Evolutionary conservation across 306 rosid species (phyloP).

Genomic region (Dalbergia cochinchinensis): DNA sequence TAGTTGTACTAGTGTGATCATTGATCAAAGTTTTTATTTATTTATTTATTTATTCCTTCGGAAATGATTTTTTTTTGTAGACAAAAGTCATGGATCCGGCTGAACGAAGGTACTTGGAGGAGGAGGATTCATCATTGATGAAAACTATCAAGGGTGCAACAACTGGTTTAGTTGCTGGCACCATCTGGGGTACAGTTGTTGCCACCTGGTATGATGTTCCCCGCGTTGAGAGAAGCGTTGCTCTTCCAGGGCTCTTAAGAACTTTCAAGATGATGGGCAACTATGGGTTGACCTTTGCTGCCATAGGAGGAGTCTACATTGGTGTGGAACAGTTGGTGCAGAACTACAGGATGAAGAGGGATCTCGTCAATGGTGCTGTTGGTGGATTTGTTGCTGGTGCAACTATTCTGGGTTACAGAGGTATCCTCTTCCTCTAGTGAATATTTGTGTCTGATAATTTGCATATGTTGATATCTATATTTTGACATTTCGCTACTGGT

Average conservation of each 20-base stretch:
- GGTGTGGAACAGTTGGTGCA: conserved; percentile 91
- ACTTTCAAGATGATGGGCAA: conserved; percentile 95
- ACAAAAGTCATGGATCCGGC: conserved; percentile 69
- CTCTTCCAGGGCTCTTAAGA: conserved; percentile 91
- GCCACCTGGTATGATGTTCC: conserved; percentile 97
- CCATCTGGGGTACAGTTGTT: conserved; percentile 85
- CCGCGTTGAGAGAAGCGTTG: conserved; percentile 96
- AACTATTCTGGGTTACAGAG: conserved; percentile 86
- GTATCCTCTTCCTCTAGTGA: conserved; percentile 52
- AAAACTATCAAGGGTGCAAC: conserved; percentile 92
- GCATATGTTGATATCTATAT: not conserved
- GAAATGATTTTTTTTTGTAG: conserved; percentile 33
- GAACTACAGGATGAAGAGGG: conserved; percentile 85
- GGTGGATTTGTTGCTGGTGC: conserved; percentile 98
- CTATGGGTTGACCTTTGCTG: conserved; percentile 90
- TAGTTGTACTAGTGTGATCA: conserved; percentile 1
- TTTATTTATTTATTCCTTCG: too few species aligned
- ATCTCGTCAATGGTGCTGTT: conserved; percentile 91
- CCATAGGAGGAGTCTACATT: conserved; percentile 94
- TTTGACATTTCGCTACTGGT: conserved; percentile 30
- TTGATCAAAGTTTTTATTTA: not conserved
- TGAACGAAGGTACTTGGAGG: conserved; percentile 94
- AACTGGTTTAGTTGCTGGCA: conserved; percentile 81
- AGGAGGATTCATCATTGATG: conserved; percentile 72
- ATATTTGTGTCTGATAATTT: conserved; percentile 4